Conservation (phyloP, 2,329 filamentous ascomycete species). For the Rhynchosporium graminicola region DNA sequence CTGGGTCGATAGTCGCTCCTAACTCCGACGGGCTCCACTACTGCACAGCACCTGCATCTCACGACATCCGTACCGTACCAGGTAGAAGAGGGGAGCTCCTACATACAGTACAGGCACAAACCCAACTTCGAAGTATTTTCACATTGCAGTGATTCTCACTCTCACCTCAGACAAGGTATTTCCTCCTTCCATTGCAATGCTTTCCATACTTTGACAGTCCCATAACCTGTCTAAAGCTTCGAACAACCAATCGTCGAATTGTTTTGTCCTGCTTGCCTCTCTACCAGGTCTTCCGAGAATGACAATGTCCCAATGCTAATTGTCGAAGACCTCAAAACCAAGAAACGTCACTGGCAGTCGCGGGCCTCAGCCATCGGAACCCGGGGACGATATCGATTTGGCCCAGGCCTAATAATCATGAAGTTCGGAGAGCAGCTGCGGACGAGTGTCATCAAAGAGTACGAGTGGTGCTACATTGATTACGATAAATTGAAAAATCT, state of each 20-base stretch:
- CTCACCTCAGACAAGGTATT: too few species aligned
- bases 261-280: neutral
- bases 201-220: too few species aligned
- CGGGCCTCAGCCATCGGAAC: conserved; percentile 20
- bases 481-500: conserved; percentile 91
- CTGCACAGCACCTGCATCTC: too few species aligned
- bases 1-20: too few species aligned
- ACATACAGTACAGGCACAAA: too few species aligned
- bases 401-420: conserved; percentile 61
- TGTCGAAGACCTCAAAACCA: conserved; percentile 34
- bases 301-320: conserved; percentile 33
- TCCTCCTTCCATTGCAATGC: too few species aligned
- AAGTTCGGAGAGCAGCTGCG: conserved; percentile 97
- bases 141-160: too few species aligned
- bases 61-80: too few species aligned
- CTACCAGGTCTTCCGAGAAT: conserved; percentile 16
- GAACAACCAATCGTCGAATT: neutral
- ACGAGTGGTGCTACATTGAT: conserved; percentile 97
- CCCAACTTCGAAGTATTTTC: too few species aligned
- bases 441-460: conserved; percentile 94
- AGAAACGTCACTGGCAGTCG: conserved; percentile 26
- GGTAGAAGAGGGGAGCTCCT: too few species aligned
- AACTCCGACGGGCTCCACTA: too few species aligned
- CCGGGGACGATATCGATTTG: conserved; percentile 29
- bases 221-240: neutral